Evolutionary conservation across 768 basidiomycete species (phyloP).

Genomic region (Chiua virens): DNA sequence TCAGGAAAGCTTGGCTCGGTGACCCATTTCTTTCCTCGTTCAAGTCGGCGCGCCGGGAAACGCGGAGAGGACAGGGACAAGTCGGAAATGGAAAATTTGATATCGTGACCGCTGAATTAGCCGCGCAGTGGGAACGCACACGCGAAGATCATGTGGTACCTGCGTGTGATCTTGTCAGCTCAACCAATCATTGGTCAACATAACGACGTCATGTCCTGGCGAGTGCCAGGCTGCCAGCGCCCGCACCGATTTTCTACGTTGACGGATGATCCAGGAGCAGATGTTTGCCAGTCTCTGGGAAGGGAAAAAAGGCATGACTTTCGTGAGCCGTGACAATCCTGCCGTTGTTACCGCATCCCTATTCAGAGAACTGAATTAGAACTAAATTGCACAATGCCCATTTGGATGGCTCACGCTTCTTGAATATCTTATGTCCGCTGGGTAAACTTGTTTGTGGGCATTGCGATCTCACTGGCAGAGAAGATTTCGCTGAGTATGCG

Average conservation of each 20-base stretch:
- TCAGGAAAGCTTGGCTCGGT: constrained; percentile 3
- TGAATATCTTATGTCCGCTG: constrained; percentile 8
- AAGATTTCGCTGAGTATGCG: background rate
- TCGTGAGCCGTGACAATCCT: background rate
- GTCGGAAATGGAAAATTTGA: constrained; percentile 17
- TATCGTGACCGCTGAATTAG: constrained; percentile 12
- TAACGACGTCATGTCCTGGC: background rate
- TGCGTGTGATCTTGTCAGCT: constrained; percentile 4
- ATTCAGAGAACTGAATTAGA: background rate
- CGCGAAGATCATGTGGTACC: constrained; percentile 14
- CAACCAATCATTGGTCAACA: constrained; percentile 1
- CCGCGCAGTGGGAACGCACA: constrained; percentile 11
- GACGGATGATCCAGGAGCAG: background rate
- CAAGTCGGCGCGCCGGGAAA: constrained; percentile 1
- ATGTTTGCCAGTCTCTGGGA: background rate
- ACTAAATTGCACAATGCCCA: background rate
- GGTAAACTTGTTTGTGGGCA: constrained; percentile 1
- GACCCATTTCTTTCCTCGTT: background rate
- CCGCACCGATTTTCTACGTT: background rate
- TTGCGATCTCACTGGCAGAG: no score
- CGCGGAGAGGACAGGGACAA: constrained; percentile 9
- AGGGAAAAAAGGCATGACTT: background rate
- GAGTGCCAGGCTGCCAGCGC: background rate
- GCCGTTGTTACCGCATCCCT: background rate
- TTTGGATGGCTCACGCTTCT: constrained; percentile 3